Conservation (phyloP, 179 eudicot genomes). For the Monotropa hypopitys region DNA sequence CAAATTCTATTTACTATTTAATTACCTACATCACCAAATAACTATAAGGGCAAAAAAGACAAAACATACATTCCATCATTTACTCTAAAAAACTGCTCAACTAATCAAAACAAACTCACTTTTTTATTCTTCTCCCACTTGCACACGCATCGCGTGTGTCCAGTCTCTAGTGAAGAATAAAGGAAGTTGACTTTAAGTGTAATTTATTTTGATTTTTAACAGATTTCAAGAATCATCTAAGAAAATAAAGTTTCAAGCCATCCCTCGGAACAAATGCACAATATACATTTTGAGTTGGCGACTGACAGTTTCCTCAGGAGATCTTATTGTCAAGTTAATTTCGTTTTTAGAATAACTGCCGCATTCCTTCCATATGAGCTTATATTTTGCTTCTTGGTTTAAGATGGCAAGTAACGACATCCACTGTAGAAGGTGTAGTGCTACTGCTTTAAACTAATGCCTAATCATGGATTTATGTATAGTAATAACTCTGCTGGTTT, state of each 20-base stretch:
- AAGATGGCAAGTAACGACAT: background rate
- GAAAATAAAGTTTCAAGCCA: background rate
- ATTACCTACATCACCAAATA: no score
- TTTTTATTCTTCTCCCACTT: no score
- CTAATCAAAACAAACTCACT: no score
- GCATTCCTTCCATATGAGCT: background rate
- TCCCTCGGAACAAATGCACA: background rate
- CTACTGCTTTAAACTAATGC: background rate
- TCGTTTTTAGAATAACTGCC: background rate
- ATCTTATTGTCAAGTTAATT: background rate
- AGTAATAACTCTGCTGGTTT: background rate
- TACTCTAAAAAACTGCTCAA: no score
- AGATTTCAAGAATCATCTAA: background rate
- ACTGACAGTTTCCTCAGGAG: background rate
- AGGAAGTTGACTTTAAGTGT: no score
- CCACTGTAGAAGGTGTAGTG: background rate
- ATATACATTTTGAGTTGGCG: background rate
- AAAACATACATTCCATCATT: no score
- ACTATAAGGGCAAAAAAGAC: no score
- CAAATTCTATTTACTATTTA: no score
- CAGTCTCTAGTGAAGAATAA: no score
- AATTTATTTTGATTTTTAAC: no score
- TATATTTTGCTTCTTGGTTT: no score
- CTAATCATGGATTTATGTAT: background rate
- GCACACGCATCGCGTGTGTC: no score